Conservation (phyloP, 371 early-diverging fungal species). For the Lichtheimia ramosa region DNA sequence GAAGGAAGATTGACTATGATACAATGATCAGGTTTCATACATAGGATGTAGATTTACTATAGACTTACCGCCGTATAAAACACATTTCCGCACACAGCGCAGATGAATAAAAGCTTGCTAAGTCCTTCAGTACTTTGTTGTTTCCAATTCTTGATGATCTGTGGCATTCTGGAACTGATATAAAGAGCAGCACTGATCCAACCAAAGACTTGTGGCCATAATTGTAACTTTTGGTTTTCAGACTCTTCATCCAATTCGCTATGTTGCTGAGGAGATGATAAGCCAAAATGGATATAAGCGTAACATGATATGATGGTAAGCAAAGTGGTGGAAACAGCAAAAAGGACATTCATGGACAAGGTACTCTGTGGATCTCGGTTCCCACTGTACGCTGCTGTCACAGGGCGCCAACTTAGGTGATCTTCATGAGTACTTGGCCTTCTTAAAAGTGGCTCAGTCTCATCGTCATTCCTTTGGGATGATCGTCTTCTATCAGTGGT, state of each 20-base stretch:
- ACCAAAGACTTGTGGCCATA: slow-evolving; percentile 40
- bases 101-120: slow-evolving; percentile 74
- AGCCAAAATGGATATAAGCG: neutral
- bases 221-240: slow-evolving; percentile 9
- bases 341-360: neutral
- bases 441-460: neutral
- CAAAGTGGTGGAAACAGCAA: neutral
- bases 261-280: neutral
- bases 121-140: slow-evolving; percentile 74
- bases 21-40: slow-evolving; percentile 4
- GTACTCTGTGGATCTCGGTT: neutral
- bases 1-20: slow-evolving; percentile 51
- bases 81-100: slow-evolving; percentile 77
- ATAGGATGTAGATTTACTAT: neutral
- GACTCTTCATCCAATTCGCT: neutral
- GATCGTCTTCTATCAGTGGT: neutral
- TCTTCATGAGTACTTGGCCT: too few species aligned
- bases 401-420: neutral
- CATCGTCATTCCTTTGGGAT: neutral
- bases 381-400: neutral
- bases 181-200: slow-evolving; percentile 56
- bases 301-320: neutral
- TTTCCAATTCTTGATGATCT: slow-evolving; percentile 70
- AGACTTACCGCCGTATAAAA: slow-evolving; percentile 49
- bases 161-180: slow-evolving; percentile 70